phyloP scores from a whole-genome alignment of 1,284 basidiomycete genomes.

The Irpex sp. region DNA sequence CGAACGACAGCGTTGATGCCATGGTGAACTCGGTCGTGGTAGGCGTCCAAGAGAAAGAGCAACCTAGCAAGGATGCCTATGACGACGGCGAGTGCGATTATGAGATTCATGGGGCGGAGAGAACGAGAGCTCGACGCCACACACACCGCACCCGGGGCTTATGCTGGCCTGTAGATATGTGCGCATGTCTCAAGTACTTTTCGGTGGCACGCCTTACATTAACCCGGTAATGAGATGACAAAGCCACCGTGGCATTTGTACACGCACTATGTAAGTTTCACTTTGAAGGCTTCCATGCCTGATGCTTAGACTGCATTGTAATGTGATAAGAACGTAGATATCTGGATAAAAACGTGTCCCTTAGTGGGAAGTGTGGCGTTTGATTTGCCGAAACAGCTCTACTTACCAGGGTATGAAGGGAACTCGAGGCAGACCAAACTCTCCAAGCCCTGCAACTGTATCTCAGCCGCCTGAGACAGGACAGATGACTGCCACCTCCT shows the following conservation, averaged over 20 bases:
- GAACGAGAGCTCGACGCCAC: neutral
- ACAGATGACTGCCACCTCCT: constrained; percentile 77
- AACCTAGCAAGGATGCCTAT: neutral
- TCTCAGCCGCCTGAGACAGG: constrained; percentile 72
- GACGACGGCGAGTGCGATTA: neutral
- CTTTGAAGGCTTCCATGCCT: neutral
- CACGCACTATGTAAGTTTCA: neutral
- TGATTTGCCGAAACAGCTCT: neutral
- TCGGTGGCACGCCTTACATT: no score
- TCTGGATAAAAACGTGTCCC: neutral
- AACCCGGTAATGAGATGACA: neutral
- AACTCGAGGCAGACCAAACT: no score
- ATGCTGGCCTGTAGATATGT: neutral
- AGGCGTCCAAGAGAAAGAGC: neutral
- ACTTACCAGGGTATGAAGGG: neutral
- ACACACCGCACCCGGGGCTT: neutral
- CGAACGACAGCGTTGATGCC: neutral
- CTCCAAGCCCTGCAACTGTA: neutral
- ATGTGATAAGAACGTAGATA: neutral
- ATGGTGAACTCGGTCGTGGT: neutral
- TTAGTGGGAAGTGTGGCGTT: neutral
- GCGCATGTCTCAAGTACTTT: neutral
- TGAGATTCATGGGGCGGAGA: neutral
- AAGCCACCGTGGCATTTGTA: neutral
- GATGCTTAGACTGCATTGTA: neutral